A percentile compares a stretch with the other conserved stretches of the same genome.
These are phyloP conservation scores for Penicillium turbatum DNA, from an alignment of 495 filamentous ascomycete species.

Conservation along the genomic window DNA sequence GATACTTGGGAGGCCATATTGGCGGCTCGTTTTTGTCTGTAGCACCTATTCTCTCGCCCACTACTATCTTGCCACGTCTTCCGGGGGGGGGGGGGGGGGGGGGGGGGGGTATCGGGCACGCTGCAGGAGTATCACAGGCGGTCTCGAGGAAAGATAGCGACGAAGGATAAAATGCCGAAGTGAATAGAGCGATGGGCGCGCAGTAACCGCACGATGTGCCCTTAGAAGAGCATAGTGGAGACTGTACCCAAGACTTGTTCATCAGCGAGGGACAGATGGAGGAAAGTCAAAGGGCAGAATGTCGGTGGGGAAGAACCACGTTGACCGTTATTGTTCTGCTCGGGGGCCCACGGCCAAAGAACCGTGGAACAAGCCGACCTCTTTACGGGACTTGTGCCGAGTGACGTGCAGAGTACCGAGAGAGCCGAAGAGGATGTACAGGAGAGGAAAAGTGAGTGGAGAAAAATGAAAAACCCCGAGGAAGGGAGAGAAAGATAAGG, in stretches of 20 bases:
- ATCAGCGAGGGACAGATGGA: neutral
- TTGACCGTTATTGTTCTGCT: slow-evolving; percentile 10
- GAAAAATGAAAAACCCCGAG: slow-evolving; percentile 1
- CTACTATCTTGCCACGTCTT: neutral
- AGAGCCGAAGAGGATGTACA: slow-evolving; percentile 1
- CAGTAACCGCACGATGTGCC: neutral
- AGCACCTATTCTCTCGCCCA: neutral
- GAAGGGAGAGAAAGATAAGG: slow-evolving; percentile 6
- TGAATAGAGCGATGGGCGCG: slow-evolving; percentile 1
- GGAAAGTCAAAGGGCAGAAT: slow-evolving; percentile 1
- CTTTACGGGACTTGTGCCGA: slow-evolving; percentile 10
- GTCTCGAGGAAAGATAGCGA: neutral
- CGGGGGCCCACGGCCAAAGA: slow-evolving; percentile 19
- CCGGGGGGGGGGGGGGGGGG: too few species aligned
- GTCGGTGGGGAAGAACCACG: slow-evolving; percentile 4
- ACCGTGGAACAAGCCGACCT: slow-evolving; percentile 23
- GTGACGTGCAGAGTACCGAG: slow-evolving; percentile 16
- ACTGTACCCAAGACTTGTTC: neutral
- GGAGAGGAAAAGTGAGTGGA: neutral
- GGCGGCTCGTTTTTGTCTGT: neutral
- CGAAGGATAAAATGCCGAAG: neutral
- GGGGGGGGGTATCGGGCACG: neutral
- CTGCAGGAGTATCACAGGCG: neutral
- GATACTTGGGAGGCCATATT: slow-evolving; percentile 32
- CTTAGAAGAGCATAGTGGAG: slow-evolving; percentile 15